Base-by-base conservation (phyloP, 257 asterid genomes). In the Scutellaria barbata region DNA sequence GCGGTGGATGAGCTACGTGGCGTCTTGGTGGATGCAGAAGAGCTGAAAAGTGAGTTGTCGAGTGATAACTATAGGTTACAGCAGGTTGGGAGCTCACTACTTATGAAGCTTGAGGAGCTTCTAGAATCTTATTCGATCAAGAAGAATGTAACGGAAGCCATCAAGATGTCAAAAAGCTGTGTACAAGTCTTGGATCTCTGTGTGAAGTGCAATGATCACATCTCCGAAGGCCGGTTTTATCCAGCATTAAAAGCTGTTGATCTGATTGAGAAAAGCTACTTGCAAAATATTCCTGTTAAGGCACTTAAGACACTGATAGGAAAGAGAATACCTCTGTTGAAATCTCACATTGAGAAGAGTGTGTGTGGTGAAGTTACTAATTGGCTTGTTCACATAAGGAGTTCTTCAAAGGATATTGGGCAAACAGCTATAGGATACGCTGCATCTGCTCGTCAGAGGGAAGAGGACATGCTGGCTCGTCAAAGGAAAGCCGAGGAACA, bases 1-100 rank as follows among this genome's bases (percentile, higher is more conserved):
- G 98, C 98, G 0, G 98, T 93, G 20, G 98, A 93, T 72, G 97
- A 93, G 83, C 86, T 93, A 11, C 97, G 98, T 0, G 97, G 98
- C 17, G 98, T 93, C 14, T 75, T 93, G 76, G 97, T 90, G 1
- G 98, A 93, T 58, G 97, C 98, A 0, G 98, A 90, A 78, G 98
- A 93, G 81, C 80, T 93, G 76, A 93, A 93, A 67, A 74, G 90
- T 30, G 96, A 90, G 82, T 89, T 93, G 54, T 89, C 91, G 0
- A 84, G 87, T 78, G 98, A 90, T 77, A 93, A 93, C 77, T 84
- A 84, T 40, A 81, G 86, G 81, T 74, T 93, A 9, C 98, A 89
- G 63, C 95, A 93, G 70, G 96, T 90, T 2, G 95, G 98, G 2
- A 88, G 92, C 22, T 71, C 89, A 0, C 78, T 92, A 5, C 96